These are phyloP conservation scores for Chlorella variabilis DNA, from an alignment of 163 green algal genomes.

Conservation along the genomic window DNA sequence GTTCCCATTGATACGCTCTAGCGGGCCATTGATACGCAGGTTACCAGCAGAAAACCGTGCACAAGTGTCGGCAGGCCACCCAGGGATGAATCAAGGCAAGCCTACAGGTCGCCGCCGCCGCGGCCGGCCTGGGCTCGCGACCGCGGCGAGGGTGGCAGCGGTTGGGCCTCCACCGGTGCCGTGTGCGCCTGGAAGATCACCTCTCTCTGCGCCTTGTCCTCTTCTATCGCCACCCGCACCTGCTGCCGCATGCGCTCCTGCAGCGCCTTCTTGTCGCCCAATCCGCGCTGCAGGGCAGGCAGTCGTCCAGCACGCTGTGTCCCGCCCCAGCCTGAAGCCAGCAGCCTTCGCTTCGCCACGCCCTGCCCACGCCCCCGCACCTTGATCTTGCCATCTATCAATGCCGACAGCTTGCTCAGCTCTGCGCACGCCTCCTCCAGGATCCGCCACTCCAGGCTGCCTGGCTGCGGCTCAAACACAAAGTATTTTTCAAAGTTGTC, in stretches of 20 bases:
- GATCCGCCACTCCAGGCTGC: conserved; percentile 27
- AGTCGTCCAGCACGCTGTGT: not conserved
- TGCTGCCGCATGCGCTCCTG: conserved; percentile 23
- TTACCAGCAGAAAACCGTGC: too few relatives aligned
- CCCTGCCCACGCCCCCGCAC: not conserved
- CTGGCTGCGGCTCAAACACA: conserved; percentile 40
- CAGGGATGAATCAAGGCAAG: too few relatives aligned
- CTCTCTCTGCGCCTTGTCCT: conserved; percentile 32
- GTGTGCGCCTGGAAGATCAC: conserved; percentile 24
- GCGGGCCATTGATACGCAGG: too few relatives aligned
- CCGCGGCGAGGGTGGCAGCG: conserved; percentile 22
- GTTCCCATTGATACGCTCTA: too few relatives aligned
- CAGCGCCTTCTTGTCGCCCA: conserved; percentile 27
- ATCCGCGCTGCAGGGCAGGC: conserved; percentile 1
- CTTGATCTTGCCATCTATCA: conserved; percentile 33
- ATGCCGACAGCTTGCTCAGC: conserved; percentile 36
- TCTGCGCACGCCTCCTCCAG: conserved; percentile 42
- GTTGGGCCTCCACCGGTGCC: not conserved
- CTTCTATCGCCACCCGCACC: conserved; percentile 21
- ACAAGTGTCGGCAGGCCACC: too few relatives aligned
- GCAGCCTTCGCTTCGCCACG: not conserved
- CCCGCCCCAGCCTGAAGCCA: too few relatives aligned
- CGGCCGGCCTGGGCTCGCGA: not conserved
- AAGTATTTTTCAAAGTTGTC: conserved; percentile 22
- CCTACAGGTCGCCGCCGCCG: too few relatives aligned